A percentile compares a stretch with the other conserved stretches of the same genome.
These are phyloP conservation scores for Colletotrichum siamense DNA, from an alignment of 2,329 filamentous ascomycete genomes.

Conservation along the genomic window DNA sequence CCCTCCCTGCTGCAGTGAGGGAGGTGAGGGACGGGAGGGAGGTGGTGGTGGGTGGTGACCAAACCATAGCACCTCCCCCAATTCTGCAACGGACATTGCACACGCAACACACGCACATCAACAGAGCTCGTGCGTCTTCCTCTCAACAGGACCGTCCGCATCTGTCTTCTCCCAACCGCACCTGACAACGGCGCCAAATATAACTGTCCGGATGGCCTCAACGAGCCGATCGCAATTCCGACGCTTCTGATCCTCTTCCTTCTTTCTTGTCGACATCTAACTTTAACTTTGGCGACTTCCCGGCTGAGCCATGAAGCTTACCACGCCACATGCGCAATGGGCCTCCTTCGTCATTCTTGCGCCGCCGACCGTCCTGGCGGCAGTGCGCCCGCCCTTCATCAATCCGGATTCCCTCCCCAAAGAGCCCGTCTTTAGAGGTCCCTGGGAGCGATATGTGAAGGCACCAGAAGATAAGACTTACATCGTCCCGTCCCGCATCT, in stretches of 20 bases:
- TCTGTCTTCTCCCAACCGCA: neutral
- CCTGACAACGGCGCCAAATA: neutral
- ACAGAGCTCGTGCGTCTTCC: neutral
- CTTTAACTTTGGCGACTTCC: neutral
- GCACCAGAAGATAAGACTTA: constrained; percentile 38
- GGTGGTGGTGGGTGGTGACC: neutral
- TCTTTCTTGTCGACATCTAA: neutral
- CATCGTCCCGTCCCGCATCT: constrained; percentile 37
- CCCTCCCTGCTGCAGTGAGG: neutral
- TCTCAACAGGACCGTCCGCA: neutral
- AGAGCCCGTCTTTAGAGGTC: constrained; percentile 40
- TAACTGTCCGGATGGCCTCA: neutral
- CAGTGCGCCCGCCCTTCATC: constrained; percentile 15
- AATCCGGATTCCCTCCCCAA: constrained; percentile 31
- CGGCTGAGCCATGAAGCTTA: constrained; percentile 1
- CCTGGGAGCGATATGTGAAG: constrained; percentile 43
- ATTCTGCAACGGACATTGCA: constrained; percentile 4
- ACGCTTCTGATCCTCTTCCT: neutral
- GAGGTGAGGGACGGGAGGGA: neutral
- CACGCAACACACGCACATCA: neutral
- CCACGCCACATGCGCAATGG: neutral
- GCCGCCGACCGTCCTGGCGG: neutral
- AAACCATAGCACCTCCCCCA: neutral
- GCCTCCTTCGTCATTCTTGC: neutral
- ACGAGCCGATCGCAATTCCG: neutral